phyloP scores from a whole-genome alignment of 495 filamentous ascomycete genomes.

The Aspergillus conjunctus region DNA sequence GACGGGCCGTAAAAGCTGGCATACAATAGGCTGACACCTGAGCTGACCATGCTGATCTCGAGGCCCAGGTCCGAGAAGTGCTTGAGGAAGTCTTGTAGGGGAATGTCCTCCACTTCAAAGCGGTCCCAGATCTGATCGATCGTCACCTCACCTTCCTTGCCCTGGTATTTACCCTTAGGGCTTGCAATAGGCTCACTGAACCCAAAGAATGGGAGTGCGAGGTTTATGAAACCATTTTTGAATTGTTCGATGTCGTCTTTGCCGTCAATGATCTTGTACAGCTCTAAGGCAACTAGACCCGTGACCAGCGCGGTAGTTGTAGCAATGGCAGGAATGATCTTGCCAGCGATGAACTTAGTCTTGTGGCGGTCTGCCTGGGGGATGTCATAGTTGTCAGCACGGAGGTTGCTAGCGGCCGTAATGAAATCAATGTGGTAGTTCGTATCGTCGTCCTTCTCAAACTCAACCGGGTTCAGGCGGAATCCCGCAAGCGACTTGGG shows the following conservation, averaged over 20 bases:
- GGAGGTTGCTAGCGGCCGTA: slow-evolving; percentile 92
- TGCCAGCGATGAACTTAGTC: slow-evolving; percentile 99
- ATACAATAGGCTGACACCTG: slow-evolving; percentile 93
- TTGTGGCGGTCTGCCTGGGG: slow-evolving; percentile 88
- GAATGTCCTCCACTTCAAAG: slow-evolving; percentile 88
- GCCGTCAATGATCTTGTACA: slow-evolving; percentile 96
- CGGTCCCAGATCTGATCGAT: slow-evolving; percentile 98
- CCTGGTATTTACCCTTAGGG: slow-evolving; percentile 84
- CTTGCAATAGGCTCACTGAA: slow-evolving; percentile 96
- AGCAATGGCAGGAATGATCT: slow-evolving; percentile 98
- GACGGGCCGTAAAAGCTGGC: slow-evolving; percentile 88
- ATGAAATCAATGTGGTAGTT: slow-evolving; percentile 99
- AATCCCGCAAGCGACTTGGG: slow-evolving; percentile 81
- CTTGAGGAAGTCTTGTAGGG: slow-evolving; percentile 78
- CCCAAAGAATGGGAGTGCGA: slow-evolving; percentile 95
- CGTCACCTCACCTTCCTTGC: slow-evolving; percentile 70
- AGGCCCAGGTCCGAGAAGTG: slow-evolving; percentile 80
- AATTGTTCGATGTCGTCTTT: slow-evolving; percentile 94
- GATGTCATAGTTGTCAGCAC: slow-evolving; percentile 97
- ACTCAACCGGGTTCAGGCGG: slow-evolving; percentile 89
- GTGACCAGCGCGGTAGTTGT: slow-evolving; percentile 97
- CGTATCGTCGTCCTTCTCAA: slow-evolving; percentile 98
- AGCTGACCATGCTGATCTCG: slow-evolving; percentile 89
- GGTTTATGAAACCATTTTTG: slow-evolving; percentile 98
- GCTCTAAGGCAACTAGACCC: slow-evolving; percentile 86